Base-by-base conservation (phyloP, 352 stramenopile genomes). In the Phytophthora uliginosa region DNA sequence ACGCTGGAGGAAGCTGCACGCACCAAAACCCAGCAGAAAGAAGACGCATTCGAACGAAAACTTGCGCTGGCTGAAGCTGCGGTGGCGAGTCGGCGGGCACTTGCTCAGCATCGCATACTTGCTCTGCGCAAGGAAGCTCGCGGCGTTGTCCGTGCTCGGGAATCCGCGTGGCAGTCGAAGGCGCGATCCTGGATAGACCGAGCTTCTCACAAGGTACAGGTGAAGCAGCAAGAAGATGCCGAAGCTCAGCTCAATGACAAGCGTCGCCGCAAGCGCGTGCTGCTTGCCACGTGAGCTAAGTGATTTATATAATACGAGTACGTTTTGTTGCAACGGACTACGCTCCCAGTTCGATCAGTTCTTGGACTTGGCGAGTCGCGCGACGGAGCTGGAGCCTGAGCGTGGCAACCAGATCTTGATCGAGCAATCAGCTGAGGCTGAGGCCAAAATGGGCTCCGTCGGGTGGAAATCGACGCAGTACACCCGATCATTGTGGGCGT, bases 181-280 rank as follows among this genome's bases (percentile, higher is more conserved):
- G 84, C 88, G 1, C 73, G 73, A 12, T 89, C 83, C 17, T 99
- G 94, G 90, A 85, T 98, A 59, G 89, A 97, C 34, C 91, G 89
- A 18, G 94, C 92, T 7, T 85, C 75, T 8, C 85, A 92, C 34
- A 98, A 98, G 74, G 85, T 98, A 67, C 78, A 95, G 7, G 82
- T 98, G 36, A 98, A 98, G 73, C 85, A 96, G 76, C 83, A 95
- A 63, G 92, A 98, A 73, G 92, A 98, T 70, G 79, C 82, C 9
- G 90, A 94, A 65, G 88, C 86, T 45, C 83, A 91, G 58, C 73
- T 79, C 12, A 91, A 89, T 50, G 84, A 91, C 61, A 93, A 92
- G 71, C 91, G 90, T 36, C 81, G 85, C 33, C 81, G 87, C 42
- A 93, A 93, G 74, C 81, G 81, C 31, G 74, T 89, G 34, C 64